Percentiles rank a stretch among this genome's conserved stretches.
Evolutionary conservation across 2,329 filamentous ascomycete species (phyloP).

Genomic region (Cercospora beticola): DNA sequence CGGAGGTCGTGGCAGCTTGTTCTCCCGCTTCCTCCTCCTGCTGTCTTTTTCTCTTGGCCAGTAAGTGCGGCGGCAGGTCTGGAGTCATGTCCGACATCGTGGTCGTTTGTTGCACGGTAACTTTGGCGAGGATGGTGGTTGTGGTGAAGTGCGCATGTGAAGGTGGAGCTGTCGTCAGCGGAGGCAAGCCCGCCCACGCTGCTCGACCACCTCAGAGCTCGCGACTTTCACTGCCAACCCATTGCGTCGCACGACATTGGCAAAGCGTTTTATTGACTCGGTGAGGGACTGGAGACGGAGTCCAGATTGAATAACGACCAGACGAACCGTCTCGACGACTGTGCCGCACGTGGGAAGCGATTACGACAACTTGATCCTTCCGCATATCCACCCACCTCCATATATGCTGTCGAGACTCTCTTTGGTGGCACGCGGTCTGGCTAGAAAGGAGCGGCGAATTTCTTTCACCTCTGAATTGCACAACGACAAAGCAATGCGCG

Average conservation of each 20-base stretch:
- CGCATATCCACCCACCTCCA: not conserved
- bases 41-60: constrained; percentile 53
- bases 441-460: not conserved
- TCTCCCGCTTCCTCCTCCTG: constrained; percentile 43
- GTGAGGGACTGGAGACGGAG: not conserved
- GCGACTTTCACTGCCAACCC: not conserved
- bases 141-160: not conserved
- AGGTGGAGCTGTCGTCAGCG: constrained; percentile 11
- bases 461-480: not conserved
- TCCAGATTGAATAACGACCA: not conserved
- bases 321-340: not conserved
- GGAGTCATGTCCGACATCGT: constrained; percentile 69
- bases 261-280: not conserved
- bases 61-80: constrained; percentile 64
- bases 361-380: constrained; percentile 4
- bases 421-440: not conserved
- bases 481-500: constrained; percentile 52
- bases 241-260: not conserved
- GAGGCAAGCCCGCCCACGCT: not conserved
- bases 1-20: constrained; percentile 41
- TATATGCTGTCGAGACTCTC: not conserved
- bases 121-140: not conserved
- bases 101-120: not conserved
- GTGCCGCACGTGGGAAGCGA: not conserved
- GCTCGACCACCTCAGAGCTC: not conserved